Evolutionary conservation across 2,329 filamentous ascomycete species (phyloP), one percentile per base, ranked within the genome.

Genomic region (Penicillium vulpinum): DNA sequence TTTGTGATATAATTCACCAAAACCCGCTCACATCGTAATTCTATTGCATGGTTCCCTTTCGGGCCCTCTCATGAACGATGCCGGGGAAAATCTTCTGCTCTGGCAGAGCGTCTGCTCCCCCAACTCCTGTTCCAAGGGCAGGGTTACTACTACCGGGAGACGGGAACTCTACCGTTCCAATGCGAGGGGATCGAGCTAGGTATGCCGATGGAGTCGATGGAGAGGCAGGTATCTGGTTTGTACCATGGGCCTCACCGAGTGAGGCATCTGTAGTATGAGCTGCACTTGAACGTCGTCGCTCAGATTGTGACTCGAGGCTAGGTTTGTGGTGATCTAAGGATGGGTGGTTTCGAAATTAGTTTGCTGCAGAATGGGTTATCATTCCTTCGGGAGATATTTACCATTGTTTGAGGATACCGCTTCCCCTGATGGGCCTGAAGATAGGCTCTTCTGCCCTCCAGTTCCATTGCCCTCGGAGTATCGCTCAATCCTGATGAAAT

Each of bases 81-180:
- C 76, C 76, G 1, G 76, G 76, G 57, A 78, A 78, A 18, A 76
- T 77, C 44, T 70, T 73, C 44, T 75, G 74, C 46, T 76, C 75
- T 18, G 67, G 67, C 10, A 70, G 51, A 15, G 51, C 54, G 16
- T 60, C 64, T 22, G 66, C 21, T 8, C 56, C 56, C 24, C 59
- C 31, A n/a, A 55, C 36, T 28, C 44, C 43, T 43, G 45, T 29
- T n/a, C 56, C 59, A 21, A 51, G 36, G 41, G 54, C 39, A n/a
- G 41, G 36, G 43, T 26, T 58, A 33, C 49, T 58, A 33, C 49
- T 38, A 16, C 39, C 44, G 10, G 43, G 38, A 44, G 53, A 49
- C 8, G 51, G 41, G 36, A 54, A 54, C 18, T 62, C 46, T 35
- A 61, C 68, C 26, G 38, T 38, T 10, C 33, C 28, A 28, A 39